Base-by-base conservation (phyloP, 2,329 filamentous ascomycete species). In the Apiospora sp. region DNA sequence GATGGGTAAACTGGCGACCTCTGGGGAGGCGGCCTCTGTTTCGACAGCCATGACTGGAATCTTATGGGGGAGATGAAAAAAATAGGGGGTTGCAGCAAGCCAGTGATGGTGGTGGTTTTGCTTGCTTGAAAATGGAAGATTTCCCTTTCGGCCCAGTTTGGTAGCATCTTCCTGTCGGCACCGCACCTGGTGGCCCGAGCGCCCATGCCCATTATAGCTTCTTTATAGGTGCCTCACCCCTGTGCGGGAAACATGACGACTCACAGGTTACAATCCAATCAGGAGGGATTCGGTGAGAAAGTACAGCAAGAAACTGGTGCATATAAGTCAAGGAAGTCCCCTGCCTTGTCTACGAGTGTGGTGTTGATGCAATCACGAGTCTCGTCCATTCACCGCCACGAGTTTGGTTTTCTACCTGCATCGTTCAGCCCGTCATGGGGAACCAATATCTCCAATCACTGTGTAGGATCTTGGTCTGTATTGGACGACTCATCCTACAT, bases 1-100 rank as follows among this genome's bases (percentile, higher is more conserved):
- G 75, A 94, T 86, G 19, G 87, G 80, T 37, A 92, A 49, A 14
- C n/a, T 22, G 41, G 48, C 24, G 43, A 58, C 34, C 49, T 69
- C 71, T 41, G 19, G 61, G 4, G 71, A 54, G 64, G n/a, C 54
- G 48, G 71, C 41, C 27, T 54, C 51, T 34, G 49, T 37, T 58
- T 51, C 67, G 37, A 27, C 46, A 24, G 71, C 37, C 48, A 61
- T 69, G 67, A 19, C 27, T 41, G 22, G 10, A 34, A 13, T 41
- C 5, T n/a, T 12, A n/a, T n/a, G 34, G 30, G 58, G 34, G 34
- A 37, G 58, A 7, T 8, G 16, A 27, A 34, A 58, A 34, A 34
- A 49, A 24, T 12, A 3, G 16, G 49, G 51, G 54, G 16, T 34
- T 61, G 54, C 54, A 37, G 54, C 54, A 37, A 37, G 22, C 30